Percentiles rank a stretch among this genome's conserved stretches.
Evolutionary conservation across 208 protist species (phyloP).

Genomic region (Trichomonas vaginalis): DNA sequence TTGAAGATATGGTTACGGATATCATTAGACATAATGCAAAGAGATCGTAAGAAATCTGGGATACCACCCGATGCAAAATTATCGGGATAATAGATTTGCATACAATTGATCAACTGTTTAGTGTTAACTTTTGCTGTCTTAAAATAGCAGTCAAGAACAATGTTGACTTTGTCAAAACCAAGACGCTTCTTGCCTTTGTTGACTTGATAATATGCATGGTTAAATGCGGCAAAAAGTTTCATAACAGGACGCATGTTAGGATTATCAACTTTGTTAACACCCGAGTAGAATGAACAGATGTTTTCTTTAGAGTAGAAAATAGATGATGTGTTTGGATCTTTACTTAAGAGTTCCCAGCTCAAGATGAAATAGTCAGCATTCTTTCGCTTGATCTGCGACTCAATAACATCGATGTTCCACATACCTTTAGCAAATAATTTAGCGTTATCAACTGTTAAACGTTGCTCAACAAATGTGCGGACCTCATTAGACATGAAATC

Average conservation of each 20-base stretch:
- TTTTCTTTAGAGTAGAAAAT: background rate
- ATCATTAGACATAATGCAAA: background rate
- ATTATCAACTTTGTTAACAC: background rate
- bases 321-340: background rate
- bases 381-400: background rate
- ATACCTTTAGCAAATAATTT: background rate
- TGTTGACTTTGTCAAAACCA: background rate
- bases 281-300: background rate
- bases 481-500: background rate
- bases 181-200: background rate
- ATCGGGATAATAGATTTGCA: background rate
- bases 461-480: background rate
- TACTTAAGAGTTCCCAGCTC: background rate
- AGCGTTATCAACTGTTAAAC: background rate
- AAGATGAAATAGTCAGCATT: background rate
- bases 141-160: background rate
- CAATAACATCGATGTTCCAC: background rate
- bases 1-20: background rate
- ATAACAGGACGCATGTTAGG: background rate
- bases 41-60: background rate
- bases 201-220: background rate
- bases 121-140: background rate
- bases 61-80: background rate
- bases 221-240: background rate
- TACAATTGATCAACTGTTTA: background rate